Percentiles rank a stretch among this genome's conserved stretches.
Conservation (phyloP, 2,329 filamentous ascomycete genomes). For the Sclerotinia subarctica region DNA sequence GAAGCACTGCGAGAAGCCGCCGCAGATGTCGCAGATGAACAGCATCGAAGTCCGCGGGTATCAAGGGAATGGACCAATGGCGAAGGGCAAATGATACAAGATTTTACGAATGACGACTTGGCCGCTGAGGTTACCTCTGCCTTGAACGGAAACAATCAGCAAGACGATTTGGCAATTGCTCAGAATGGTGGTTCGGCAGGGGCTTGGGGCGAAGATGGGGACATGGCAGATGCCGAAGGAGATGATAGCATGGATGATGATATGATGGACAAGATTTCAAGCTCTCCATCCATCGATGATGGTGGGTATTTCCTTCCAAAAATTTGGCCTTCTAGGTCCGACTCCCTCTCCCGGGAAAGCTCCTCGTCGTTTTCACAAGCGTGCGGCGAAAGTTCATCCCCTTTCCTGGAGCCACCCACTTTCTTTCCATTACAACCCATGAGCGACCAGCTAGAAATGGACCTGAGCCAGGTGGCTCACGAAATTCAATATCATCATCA, state of each 20-base stretch:
- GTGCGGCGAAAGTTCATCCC: constrained; percentile 38
- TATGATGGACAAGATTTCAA: constrained; percentile 98
- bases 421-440: constrained; percentile 31
- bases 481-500: constrained; percentile 41
- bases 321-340: constrained; percentile 35
- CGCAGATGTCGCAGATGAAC: constrained; percentile 72
- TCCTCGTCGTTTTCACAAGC: constrained; percentile 34
- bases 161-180: constrained; percentile 58
- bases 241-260: constrained; percentile 78
- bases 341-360: constrained; percentile 31
- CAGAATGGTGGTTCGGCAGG: constrained; percentile 57
- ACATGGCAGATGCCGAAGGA: constrained; percentile 65
- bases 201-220: constrained; percentile 54
- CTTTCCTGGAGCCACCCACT: constrained; percentile 35
- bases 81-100: constrained; percentile 32
- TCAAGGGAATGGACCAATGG: constrained; percentile 51
- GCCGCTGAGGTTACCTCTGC: constrained; percentile 43
- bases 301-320: constrained; percentile 65
- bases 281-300: constrained; percentile 98
- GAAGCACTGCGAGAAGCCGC: constrained; percentile 77
- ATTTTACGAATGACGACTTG: constrained; percentile 46
- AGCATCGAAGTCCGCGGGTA: constrained; percentile 60
- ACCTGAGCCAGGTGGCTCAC: constrained; percentile 28
- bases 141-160: constrained; percentile 43
- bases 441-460: constrained; percentile 30